These are phyloP conservation scores for Fusarium fujikuroi DNA, from an alignment of 2,329 filamentous ascomycete species.

Conservation along the genomic window DNA sequence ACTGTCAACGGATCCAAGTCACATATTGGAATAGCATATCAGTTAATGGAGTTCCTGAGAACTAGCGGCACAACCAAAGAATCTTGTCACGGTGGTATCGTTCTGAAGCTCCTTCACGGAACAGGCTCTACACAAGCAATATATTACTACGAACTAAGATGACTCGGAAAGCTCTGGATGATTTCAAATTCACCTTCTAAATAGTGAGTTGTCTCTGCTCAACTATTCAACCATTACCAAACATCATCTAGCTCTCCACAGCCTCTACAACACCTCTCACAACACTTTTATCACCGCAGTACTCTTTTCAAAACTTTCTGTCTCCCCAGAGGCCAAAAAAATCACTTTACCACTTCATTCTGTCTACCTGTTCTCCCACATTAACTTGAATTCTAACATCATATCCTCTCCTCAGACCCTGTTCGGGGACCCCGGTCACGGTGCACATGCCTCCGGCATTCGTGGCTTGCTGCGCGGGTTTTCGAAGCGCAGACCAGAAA, in stretches of 20 bases:
- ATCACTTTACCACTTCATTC: background rate
- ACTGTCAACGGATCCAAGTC: too few relatives aligned
- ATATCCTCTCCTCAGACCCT: background rate
- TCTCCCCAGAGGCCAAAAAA: too few relatives aligned
- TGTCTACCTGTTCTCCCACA: background rate
- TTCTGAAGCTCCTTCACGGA: background rate
- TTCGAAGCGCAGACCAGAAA: too few relatives aligned
- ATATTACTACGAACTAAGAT: background rate
- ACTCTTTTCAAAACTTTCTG: background rate
- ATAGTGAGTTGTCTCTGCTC: background rate
- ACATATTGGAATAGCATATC: background rate
- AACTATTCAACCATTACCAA: background rate
- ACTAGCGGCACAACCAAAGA: background rate
- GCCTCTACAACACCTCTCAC: background rate
- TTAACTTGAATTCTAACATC: background rate
- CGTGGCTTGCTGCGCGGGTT: background rate
- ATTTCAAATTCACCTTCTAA: background rate
- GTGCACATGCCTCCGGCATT: background rate
- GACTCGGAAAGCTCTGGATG: background rate
- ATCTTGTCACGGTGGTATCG: background rate
- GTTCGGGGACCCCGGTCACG: accelerated
- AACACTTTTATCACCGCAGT: background rate
- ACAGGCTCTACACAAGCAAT: background rate
- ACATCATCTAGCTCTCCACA: background rate
- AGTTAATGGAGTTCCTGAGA: background rate